Percentiles rank a stretch among this genome's conserved stretches.
Evolutionary conservation across 2,329 filamentous ascomycete species (phyloP).

Genomic region (Fusarium redolens): DNA sequence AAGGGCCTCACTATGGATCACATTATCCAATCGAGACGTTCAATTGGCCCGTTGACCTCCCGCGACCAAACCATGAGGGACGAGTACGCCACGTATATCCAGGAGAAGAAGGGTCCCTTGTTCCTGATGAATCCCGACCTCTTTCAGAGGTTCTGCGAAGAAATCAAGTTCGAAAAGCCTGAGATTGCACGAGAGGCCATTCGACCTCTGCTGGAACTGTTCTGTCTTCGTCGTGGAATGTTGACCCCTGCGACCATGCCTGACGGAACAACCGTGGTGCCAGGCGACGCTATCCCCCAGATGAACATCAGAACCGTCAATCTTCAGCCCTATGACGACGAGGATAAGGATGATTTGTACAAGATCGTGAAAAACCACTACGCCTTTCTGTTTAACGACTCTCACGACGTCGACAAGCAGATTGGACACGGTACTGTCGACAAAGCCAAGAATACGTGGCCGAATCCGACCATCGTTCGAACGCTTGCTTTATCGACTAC

Average conservation of each 20-base stretch:
- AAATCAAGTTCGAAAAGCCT: rapidly evolving
- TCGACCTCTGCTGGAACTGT: neutral
- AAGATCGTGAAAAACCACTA: rapidly evolving
- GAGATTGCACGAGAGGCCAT: rapidly evolving
- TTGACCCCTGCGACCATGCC: rapidly evolving
- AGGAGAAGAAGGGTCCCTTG: rapidly evolving
- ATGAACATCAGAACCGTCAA: rapidly evolving
- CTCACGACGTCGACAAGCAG: no score
- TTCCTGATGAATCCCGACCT: rapidly evolving
- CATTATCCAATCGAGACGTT: neutral
- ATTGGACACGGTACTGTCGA: no score
- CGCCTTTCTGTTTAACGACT: no score
- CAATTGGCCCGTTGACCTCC: rapidly evolving
- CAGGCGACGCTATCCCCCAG: rapidly evolving
- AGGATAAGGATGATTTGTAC: rapidly evolving
- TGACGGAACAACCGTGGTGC: rapidly evolving
- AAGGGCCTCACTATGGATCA: neutral
- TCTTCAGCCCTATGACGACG: rapidly evolving
- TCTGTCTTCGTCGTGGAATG: neutral
- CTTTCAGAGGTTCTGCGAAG: rapidly evolving
- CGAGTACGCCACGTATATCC: rapidly evolving
- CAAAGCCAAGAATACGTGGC: no score
- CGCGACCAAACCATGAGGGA: neutral
- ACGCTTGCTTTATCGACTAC: neutral
- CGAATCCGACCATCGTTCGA: no score